phyloP scores from a whole-genome alignment of 2,329 filamentous ascomycete genomes.

The Sclerotinia spermophila region DNA sequence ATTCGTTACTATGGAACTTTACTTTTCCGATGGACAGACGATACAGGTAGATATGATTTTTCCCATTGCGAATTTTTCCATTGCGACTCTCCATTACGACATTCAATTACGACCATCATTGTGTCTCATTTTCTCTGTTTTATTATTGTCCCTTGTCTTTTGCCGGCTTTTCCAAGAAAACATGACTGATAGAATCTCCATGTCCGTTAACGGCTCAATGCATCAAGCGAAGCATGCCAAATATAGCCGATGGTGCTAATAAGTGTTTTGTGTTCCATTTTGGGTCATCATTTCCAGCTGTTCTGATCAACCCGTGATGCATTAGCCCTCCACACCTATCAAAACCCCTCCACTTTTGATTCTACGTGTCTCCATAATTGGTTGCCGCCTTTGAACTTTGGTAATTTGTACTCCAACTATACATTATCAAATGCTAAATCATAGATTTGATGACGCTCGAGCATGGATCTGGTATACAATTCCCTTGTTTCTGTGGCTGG shows the following conservation, averaged over 20 bases:
- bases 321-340: conserved; percentile 37
- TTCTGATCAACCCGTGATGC: conserved; percentile 27
- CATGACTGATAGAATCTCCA: conserved; percentile 14
- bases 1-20: neutral
- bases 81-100: neutral
- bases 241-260: conserved; percentile 20
- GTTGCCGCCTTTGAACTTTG: conserved; percentile 24
- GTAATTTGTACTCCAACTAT: conserved; percentile 26
- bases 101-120: neutral
- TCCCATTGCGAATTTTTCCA: neutral
- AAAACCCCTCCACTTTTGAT: conserved; percentile 35
- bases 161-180: neutral
- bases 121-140: neutral
- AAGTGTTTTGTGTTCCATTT: conserved; percentile 34
- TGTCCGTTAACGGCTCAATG: conserved; percentile 33
- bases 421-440: conserved; percentile 25
- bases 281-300: conserved; percentile 35
- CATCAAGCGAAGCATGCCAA: conserved; percentile 26
- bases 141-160: neutral
- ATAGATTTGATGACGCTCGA: conserved; percentile 23
- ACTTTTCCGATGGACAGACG: neutral
- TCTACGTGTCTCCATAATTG: conserved; percentile 33
- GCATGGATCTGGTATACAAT: conserved; percentile 18
- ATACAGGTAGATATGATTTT: neutral
- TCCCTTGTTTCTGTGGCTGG: conserved; percentile 25